These are phyloP conservation scores for Cladosporium phlei DNA, from an alignment of 2,329 filamentous ascomycete genomes.

Conservation along the genomic window DNA sequence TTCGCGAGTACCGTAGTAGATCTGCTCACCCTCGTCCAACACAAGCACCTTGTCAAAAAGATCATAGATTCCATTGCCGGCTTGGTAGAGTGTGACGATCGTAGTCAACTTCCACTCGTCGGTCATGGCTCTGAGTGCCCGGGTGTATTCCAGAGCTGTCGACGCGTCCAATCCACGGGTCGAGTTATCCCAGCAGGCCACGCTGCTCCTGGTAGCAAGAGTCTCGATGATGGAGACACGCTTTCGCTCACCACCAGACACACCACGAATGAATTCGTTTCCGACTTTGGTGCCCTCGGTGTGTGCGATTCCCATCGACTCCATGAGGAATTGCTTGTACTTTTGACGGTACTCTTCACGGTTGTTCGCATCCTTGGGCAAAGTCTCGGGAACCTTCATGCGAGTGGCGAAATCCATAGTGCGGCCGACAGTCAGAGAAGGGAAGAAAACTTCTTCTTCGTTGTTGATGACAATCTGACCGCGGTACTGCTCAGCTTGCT, in stretches of 20 bases:
- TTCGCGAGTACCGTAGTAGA: constrained; percentile 59
- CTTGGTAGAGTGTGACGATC: constrained; percentile 65
- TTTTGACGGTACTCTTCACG: constrained; percentile 45
- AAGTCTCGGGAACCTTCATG: constrained; percentile 45
- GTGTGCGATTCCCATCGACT: constrained; percentile 70
- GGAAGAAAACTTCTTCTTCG: constrained; percentile 50
- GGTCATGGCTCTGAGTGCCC: constrained; percentile 59
- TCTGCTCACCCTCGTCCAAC: constrained; percentile 60
- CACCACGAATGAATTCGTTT: constrained; percentile 71
- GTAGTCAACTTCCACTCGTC: constrained; percentile 57
- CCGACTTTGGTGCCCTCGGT: constrained; percentile 79
- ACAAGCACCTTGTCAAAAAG: constrained; percentile 67
- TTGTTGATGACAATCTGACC: constrained; percentile 44
- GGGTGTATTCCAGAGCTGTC: constrained; percentile 52
- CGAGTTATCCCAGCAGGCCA: constrained; percentile 65
- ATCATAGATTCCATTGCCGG: constrained; percentile 64
- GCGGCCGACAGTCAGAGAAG: constrained; percentile 53
- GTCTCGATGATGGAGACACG: constrained; percentile 65
- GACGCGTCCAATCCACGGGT: constrained; percentile 63
- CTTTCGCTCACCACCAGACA: constrained; percentile 59
- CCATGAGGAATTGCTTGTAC: constrained; percentile 52
- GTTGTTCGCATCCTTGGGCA: constrained; percentile 32
- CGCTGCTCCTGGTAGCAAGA: constrained; percentile 52
- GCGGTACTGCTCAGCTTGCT: constrained; percentile 41
- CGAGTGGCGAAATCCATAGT: constrained; percentile 54